phyloP scores from a whole-genome alignment of 805 yeast genomes.

The Lipomyces spencermartinsiae region DNA sequence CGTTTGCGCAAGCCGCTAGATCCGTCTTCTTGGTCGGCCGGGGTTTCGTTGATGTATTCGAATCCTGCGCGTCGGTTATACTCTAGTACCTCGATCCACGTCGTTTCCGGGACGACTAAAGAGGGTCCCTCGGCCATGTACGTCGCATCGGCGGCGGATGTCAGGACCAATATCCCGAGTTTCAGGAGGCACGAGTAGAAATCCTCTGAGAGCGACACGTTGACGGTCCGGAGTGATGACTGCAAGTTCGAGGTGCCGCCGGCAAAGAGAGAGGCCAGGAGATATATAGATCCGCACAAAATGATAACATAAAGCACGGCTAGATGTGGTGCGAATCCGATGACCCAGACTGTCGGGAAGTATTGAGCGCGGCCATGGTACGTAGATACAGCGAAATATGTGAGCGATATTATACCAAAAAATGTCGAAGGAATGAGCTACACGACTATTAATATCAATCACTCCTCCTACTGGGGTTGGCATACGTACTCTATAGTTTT shows the following conservation, averaged over 20 bases:
- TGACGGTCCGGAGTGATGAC: conserved; percentile 48
- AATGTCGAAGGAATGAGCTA: conserved; percentile 64
- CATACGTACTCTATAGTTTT: conserved; percentile 53
- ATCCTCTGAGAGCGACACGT: conserved; percentile 59
- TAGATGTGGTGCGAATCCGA: conserved; percentile 73
- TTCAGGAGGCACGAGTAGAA: conserved; percentile 67
- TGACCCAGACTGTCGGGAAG: conserved; percentile 62
- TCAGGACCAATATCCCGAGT: conserved; percentile 66
- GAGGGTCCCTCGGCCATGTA: conserved; percentile 65
- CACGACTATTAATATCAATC: conserved; percentile 9
- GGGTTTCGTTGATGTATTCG: conserved; percentile 28
- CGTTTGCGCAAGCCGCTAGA: conserved; percentile 12
- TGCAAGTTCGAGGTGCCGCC: conserved; percentile 51
- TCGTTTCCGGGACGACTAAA: conserved; percentile 55
- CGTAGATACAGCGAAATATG: conserved; percentile 54
- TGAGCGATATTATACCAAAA: conserved; percentile 60
- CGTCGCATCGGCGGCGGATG: conserved; percentile 70
- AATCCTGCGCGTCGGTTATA: conserved; percentile 29
- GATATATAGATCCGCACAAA: conserved; percentile 61
- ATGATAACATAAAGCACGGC: conserved; percentile 57
- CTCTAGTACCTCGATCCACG: conserved; percentile 58
- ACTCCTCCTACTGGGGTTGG: neutral
- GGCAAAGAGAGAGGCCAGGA: conserved; percentile 65
- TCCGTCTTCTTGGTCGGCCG: conserved; percentile 11
- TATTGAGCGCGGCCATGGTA: conserved; percentile 51